Conservation (phyloP, 192 early-diverging fungal genomes). For the Gryganskiella cystojenkinii region DNA sequence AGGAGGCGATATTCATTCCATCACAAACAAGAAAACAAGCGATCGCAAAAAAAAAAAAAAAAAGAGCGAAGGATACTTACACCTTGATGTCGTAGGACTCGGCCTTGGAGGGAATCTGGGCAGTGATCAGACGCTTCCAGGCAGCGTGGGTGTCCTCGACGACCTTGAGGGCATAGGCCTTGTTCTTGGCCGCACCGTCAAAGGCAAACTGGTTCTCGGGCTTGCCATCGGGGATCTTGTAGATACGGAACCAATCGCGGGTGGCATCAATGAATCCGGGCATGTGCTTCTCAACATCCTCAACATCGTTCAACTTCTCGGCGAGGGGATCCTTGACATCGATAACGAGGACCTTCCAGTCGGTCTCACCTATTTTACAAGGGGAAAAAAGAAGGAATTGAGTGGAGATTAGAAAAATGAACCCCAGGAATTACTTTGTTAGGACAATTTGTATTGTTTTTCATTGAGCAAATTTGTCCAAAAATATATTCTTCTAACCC, state of each 20-base stretch:
- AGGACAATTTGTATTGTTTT: too few relatives aligned
- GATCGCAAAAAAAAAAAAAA: conserved; percentile 6
- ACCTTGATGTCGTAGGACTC: conserved; percentile 80
- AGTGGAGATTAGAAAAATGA: too few relatives aligned
- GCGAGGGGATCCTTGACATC: conserved; percentile 99
- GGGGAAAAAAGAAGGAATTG: conserved; percentile 9
- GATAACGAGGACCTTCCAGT: conserved; percentile 99
- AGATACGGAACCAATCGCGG: conserved; percentile 99
- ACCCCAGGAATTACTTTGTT: too few relatives aligned
- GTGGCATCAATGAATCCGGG: conserved; percentile 96
- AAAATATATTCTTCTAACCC: conserved; percentile 55
- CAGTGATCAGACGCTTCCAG: conserved; percentile 86
- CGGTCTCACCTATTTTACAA: conserved; percentile 78
- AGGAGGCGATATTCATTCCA: background rate
- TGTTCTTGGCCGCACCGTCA: conserved; percentile 84
- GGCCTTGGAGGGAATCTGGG: conserved; percentile 65
- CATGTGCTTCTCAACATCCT: conserved; percentile 96
- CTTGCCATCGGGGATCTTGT: conserved; percentile 99
- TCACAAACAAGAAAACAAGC: background rate
- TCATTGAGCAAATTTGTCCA: background rate
- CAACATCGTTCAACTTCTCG: conserved; percentile 95
- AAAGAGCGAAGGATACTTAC: conserved; percentile 55
- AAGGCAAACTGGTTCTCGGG: conserved; percentile 99
- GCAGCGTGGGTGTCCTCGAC: conserved; percentile 93
- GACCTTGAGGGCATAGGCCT: conserved; percentile 87